Base-by-base conservation (phyloP, 257 asterid genomes). In the Ilex aquifolium region DNA sequence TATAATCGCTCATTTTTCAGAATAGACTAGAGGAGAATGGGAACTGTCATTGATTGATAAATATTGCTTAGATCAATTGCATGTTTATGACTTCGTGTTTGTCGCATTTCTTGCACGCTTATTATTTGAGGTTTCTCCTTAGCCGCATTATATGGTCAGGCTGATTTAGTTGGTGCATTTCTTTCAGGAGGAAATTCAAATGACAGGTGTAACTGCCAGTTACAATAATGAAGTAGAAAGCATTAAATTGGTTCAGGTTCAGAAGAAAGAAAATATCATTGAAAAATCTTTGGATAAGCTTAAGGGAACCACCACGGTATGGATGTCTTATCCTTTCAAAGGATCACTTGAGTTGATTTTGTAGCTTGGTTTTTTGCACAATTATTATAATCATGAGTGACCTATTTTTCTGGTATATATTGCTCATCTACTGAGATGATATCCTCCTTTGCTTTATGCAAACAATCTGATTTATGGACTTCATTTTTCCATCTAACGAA, bases 271-370 rank as follows among this genome's bases (percentile, higher is more conserved):
- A 70, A 65, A 65, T 69, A 76, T 93, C 50, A 76, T 93, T 57
- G 92, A 66, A 69, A 90, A 85, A 78, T 90, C 97, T 44, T 72
- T 90, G 79, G 95, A 90, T 58, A 87, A 90, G 79, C 82, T 93
- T 80, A 90, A 81, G 78, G 95, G 85, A 78, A 84, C 99, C 15
- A 84, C 92, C 85, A 90, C 90, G 76, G 97, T 92, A 82, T 53
- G 82, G 44, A 61, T 63, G 46, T 57, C 65, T 57, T 66, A 58
- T 49, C 51, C 64, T 65, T 73, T 62, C 69, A 21, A 53, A 53
- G 57, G 30, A 2, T 53, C 29, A 3, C 15, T 36, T 21, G 27
- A 36, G 8, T 36, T 36, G 5, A 36, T 36, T 4, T 36, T 36
- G 42, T 36, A 36, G 42, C 42, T 36, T 36, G 42, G 42, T 36